Conservation (phyloP, 1,284 basidiomycete species). For the Heterobasidion parviporum region DNA sequence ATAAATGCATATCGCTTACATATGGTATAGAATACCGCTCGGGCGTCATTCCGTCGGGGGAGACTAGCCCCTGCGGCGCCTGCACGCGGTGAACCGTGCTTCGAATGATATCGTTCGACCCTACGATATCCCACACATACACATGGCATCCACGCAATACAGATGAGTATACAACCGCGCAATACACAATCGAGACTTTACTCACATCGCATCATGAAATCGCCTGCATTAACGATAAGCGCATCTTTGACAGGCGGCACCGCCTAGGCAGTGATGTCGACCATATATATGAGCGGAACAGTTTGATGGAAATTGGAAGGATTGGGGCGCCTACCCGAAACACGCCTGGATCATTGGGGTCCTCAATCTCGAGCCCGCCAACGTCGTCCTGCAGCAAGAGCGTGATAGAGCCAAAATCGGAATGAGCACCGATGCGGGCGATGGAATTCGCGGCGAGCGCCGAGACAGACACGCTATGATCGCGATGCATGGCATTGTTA, state of each 20-base stretch:
- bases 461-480: slow-evolving; percentile 24
- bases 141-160: no score
- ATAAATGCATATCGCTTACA: slow-evolving; percentile 23
- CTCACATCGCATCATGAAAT: slow-evolving; percentile 48
- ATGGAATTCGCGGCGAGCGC: slow-evolving; percentile 31
- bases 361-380: slow-evolving; percentile 55
- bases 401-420: slow-evolving; percentile 53
- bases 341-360: slow-evolving; percentile 34
- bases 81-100: slow-evolving; percentile 55
- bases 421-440: slow-evolving; percentile 45
- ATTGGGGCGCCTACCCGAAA: slow-evolving; percentile 28
- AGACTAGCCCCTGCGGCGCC: slow-evolving; percentile 27
- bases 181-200: not conserved
- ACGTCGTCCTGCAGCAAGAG: slow-evolving; percentile 51
- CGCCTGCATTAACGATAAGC: slow-evolving; percentile 54
- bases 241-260: slow-evolving; percentile 42
- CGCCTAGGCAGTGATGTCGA: slow-evolving; percentile 24
- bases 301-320: not conserved
- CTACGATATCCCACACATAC: slow-evolving; percentile 15
- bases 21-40: slow-evolving; percentile 52
- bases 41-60: slow-evolving; percentile 29
- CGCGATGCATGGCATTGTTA: no score
- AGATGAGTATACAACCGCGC: no score
- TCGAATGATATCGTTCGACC: slow-evolving; percentile 53
- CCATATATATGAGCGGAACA: not conserved